Evolutionary conservation across 805 yeast species (phyloP).

Genomic region (Teunomyces funiuensis): DNA sequence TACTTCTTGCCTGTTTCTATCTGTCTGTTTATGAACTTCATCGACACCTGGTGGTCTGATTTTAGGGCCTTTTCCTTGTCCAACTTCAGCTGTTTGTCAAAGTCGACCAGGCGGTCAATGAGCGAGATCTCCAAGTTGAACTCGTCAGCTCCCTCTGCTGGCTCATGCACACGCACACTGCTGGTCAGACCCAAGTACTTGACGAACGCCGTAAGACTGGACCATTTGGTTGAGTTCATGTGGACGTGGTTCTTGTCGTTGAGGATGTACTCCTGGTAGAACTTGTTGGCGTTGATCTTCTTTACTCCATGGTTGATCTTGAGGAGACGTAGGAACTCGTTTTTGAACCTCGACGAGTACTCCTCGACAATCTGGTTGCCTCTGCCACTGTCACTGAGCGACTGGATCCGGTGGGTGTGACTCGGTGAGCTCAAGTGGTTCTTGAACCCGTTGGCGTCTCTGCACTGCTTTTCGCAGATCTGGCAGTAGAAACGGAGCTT

Average conservation of each 20-base stretch:
- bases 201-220: slow-evolving; percentile 66
- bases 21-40: slow-evolving; percentile 50
- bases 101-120: slow-evolving; percentile 20
- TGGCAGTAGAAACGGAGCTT: slow-evolving; percentile 87
- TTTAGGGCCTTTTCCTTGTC: slow-evolving; percentile 35
- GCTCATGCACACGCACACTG: slow-evolving; percentile 48
- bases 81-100: slow-evolving; percentile 31
- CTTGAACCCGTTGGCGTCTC: slow-evolving; percentile 94
- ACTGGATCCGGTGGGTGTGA: slow-evolving; percentile 58
- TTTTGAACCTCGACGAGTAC: slow-evolving; percentile 59
- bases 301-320: slow-evolving; percentile 79
- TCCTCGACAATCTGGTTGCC: slow-evolving; percentile 52
- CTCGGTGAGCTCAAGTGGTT: slow-evolving; percentile 84
- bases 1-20: slow-evolving; percentile 44
- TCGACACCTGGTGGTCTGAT: slow-evolving; percentile 48
- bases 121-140: slow-evolving; percentile 34
- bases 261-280: slow-evolving; percentile 83
- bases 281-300: slow-evolving; percentile 72
- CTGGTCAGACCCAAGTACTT: slow-evolving; percentile 58
- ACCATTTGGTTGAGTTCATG: slow-evolving; percentile 86
- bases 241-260: slow-evolving; percentile 82
- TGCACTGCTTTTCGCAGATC: slow-evolving; percentile 86
- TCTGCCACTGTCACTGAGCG: slow-evolving; percentile 36
- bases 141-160: slow-evolving; percentile 32
- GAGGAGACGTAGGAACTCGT: slow-evolving; percentile 63